Evolutionary conservation across 2,329 filamentous ascomycete genomes (phyloP).

Genomic region (Penicillium frequentans): DNA sequence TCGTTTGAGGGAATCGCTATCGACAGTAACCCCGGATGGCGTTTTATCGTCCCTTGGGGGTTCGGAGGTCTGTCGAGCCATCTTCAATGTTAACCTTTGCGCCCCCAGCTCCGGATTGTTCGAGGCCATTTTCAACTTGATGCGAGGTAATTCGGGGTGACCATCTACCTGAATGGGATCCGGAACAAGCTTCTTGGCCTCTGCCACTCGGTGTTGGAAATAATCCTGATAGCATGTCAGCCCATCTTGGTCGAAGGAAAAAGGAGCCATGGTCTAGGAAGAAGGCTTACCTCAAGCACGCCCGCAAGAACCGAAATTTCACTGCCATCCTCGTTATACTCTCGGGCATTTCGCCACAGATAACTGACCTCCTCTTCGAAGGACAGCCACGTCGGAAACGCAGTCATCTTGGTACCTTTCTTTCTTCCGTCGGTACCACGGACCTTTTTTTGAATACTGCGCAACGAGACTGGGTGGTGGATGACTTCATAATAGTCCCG

Average conservation of each 20-base stretch:
- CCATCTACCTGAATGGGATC: constrained; percentile 56
- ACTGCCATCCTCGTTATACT: constrained; percentile 90
- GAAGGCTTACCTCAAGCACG: constrained; percentile 68
- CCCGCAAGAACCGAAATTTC: constrained; percentile 76
- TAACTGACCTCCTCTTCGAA: constrained; percentile 78
- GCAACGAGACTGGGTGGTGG: constrained; percentile 75
- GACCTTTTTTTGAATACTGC: constrained; percentile 73
- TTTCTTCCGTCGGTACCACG: constrained; percentile 70
- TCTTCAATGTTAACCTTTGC: constrained; percentile 71
- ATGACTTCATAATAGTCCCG: constrained; percentile 89
- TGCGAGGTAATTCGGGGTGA: constrained; percentile 62
- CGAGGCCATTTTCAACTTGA: constrained; percentile 72
- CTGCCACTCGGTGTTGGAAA: constrained; percentile 67
- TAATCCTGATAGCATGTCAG: constrained; percentile 54
- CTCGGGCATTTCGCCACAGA: constrained; percentile 84
- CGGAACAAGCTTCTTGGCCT: constrained; percentile 70
- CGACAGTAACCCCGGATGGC: constrained; percentile 51
- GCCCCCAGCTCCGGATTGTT: constrained; percentile 42
- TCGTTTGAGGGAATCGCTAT: constrained; percentile 54
- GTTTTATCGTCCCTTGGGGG: constrained; percentile 44
- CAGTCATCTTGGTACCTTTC: constrained; percentile 59
- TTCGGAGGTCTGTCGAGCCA: constrained; percentile 60
- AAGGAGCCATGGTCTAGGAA: neutral
- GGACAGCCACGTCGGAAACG: constrained; percentile 78
- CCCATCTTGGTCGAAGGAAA: neutral